Percentiles rank a stretch among this genome's conserved stretches.
Conservation (phyloP, 345 rosid species). For the Citrus inodora region DNA sequence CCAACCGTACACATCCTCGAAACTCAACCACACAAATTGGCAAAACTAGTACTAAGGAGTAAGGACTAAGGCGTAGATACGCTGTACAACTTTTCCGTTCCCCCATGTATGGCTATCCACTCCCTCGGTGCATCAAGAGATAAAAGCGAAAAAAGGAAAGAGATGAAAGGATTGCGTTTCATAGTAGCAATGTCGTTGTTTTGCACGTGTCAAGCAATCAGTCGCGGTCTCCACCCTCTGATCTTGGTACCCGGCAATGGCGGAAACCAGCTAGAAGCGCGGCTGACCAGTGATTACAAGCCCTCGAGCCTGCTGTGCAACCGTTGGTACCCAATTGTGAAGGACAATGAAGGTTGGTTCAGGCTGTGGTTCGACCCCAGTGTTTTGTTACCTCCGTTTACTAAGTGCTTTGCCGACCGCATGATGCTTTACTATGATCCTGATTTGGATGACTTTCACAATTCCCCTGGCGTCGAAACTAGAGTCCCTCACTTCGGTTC, state of each 20-base stretch:
- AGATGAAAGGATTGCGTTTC: conserved; percentile 19
- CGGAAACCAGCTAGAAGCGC: conserved; percentile 80
- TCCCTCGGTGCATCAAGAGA: neutral
- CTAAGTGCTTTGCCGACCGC: conserved; percentile 67
- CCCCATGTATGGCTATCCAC: neutral
- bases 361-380: conserved; percentile 77
- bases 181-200: conserved; percentile 32
- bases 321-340: conserved; percentile 47
- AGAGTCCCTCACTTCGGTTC: conserved; percentile 68
- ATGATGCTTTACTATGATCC: conserved; percentile 67
- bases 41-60: too few relatives aligned
- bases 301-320: conserved; percentile 51
- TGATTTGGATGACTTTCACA: conserved; percentile 59
- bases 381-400: conserved; percentile 63
- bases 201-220: conserved; percentile 30
- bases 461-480: conserved; percentile 77
- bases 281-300: conserved; percentile 55
- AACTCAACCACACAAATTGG: neutral
- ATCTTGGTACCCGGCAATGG: conserved; percentile 82
- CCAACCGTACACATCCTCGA: neutral
- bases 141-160: neutral
- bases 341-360: conserved; percentile 72
- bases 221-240: conserved; percentile 52
- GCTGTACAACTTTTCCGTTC: neutral
- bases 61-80: neutral